Percentiles rank a stretch among this genome's conserved stretches.
These are phyloP conservation scores for Ascochyta lentis DNA, from an alignment of 2,329 filamentous ascomycete genomes.

Conservation along the genomic window DNA sequence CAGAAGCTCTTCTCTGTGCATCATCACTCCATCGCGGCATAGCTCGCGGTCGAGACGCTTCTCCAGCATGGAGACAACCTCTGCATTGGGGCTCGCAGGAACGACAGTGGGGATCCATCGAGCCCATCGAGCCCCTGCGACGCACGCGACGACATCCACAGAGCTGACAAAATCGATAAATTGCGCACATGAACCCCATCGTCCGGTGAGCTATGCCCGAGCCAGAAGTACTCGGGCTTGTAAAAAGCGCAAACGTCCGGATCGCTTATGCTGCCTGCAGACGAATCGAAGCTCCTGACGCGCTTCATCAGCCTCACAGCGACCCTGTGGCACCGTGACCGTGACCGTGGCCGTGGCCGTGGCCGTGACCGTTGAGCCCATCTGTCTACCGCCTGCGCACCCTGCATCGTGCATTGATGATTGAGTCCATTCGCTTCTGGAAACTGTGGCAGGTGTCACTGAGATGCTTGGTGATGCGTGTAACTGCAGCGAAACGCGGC, in stretches of 20 bases:
- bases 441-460: constrained; percentile 16
- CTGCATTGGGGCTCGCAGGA: constrained; percentile 2
- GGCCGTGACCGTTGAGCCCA: not conserved
- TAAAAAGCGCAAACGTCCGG: constrained; percentile 2
- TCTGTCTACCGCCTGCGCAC: not conserved
- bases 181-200: constrained; percentile 13
- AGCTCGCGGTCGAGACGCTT: constrained; percentile 14
- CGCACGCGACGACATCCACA: constrained; percentile 5
- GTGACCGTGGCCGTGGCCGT: not conserved
- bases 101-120: constrained; percentile 1
- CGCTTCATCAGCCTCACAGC: not conserved
- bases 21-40: constrained; percentile 8
- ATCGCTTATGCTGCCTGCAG: constrained; percentile 1
- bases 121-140: not conserved
- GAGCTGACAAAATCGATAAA: constrained; percentile 7
- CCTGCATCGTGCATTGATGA: constrained; percentile 1
- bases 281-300: not conserved
- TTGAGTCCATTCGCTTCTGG: constrained; percentile 2
- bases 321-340: constrained; percentile 4
- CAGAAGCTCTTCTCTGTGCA: constrained; percentile 2
- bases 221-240: constrained; percentile 6
- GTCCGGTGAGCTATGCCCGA: constrained; percentile 6
- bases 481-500: not conserved
- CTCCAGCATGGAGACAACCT: constrained; percentile 1
- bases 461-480: constrained; percentile 3